Percentiles rank a stretch among this genome's conserved stretches.
Conservation (phyloP, 768 basidiomycete genomes). For the Candolleomyces aberdarensis region DNA sequence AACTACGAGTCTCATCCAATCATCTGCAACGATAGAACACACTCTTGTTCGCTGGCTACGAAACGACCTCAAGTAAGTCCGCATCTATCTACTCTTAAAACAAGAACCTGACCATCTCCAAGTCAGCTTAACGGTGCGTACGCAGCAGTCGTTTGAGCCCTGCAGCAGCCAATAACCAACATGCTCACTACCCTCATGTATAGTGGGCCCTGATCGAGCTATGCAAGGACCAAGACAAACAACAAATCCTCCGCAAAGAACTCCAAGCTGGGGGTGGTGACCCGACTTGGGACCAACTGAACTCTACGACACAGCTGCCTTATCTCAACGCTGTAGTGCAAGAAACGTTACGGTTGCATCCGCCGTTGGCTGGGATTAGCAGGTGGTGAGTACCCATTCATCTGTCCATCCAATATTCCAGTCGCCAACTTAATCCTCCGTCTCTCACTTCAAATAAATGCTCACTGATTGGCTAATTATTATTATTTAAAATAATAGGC, state of each 20-base stretch:
- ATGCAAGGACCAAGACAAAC: constrained; percentile 38
- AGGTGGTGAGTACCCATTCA: constrained; percentile 31
- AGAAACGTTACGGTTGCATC: constrained; percentile 40
- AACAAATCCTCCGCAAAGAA: constrained; percentile 48
- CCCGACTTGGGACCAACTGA: constrained; percentile 54
- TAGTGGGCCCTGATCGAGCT: constrained; percentile 63
- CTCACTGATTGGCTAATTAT: not conserved
- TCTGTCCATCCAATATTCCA: not conserved
- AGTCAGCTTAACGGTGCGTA: constrained; percentile 37
- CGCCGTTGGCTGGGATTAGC: constrained; percentile 29
- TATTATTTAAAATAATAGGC: constrained; percentile 26
- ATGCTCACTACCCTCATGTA: not conserved
- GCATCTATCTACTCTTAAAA: not conserved
- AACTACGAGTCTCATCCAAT: too few species aligned
- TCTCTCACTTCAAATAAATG: not conserved
- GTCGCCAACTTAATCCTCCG: not conserved
- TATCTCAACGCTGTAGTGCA: constrained; percentile 53
- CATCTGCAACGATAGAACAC: not conserved
- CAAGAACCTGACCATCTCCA: not conserved
- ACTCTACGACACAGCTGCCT: constrained; percentile 35
- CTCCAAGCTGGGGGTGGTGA: constrained; percentile 41
- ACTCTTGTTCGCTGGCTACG: constrained; percentile 38
- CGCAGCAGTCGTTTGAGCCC: not conserved
- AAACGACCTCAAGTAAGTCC: constrained; percentile 47
- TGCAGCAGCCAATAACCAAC: too few species aligned